These are phyloP conservation scores for Hyaloperonospora arabidopsidis DNA, from an alignment of 352 stramenopile species.

Conservation along the genomic window DNA sequence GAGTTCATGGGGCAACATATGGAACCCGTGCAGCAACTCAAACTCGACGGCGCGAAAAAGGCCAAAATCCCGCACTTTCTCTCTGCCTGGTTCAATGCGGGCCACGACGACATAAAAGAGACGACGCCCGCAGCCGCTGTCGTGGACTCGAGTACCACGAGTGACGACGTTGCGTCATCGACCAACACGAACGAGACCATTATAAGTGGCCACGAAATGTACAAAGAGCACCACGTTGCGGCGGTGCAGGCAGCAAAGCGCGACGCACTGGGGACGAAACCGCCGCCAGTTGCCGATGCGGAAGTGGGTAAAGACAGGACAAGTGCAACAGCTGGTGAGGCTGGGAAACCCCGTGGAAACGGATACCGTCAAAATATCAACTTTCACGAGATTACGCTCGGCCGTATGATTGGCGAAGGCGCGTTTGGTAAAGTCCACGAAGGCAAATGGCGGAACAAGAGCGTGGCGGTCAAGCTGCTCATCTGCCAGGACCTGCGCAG, in stretches of 20 bases:
- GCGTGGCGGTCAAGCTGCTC: slow-evolving; percentile 60
- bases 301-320: no score
- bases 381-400: slow-evolving; percentile 48
- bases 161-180: slow-evolving; percentile 17
- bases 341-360: slow-evolving; percentile 16
- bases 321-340: slow-evolving; percentile 13
- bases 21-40: slow-evolving; percentile 53
- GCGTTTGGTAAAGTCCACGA: slow-evolving; percentile 66
- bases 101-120: slow-evolving; percentile 30
- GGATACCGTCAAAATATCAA: slow-evolving; percentile 53
- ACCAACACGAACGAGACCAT: slow-evolving; percentile 22
- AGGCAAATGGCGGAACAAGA: slow-evolving; percentile 54
- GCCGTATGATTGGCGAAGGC: slow-evolving; percentile 58
- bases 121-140: no score
- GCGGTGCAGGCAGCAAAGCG: slow-evolving; percentile 2
- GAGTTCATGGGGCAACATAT: slow-evolving; percentile 43
- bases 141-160: slow-evolving; percentile 16
- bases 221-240: no score
- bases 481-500: slow-evolving; percentile 56
- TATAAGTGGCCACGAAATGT: slow-evolving; percentile 17
- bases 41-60: slow-evolving; percentile 58
- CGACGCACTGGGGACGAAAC: slow-evolving; percentile 4
- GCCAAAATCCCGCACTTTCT: slow-evolving; percentile 69
- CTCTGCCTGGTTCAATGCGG: slow-evolving; percentile 58
- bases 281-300: slow-evolving; percentile 9